phyloP scores from a whole-genome alignment of 768 basidiomycete species.

The Lyophyllum atratum region DNA sequence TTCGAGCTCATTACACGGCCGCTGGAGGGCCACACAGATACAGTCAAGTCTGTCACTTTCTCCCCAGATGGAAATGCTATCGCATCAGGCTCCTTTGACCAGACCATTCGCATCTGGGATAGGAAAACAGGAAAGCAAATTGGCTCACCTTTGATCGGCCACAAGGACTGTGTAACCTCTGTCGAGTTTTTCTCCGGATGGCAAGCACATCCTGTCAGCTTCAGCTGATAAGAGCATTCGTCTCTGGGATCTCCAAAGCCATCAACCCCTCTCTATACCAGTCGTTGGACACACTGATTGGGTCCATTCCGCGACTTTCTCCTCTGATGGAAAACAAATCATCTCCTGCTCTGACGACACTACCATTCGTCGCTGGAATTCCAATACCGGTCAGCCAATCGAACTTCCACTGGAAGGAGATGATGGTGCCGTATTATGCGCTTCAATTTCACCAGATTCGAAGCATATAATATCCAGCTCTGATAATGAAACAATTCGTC shows the following conservation, averaged over 20 bases:
- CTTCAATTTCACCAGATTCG: too few species aligned
- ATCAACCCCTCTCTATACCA: too few species aligned
- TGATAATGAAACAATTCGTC: background rate
- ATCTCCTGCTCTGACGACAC: too few species aligned
- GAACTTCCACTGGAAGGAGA: too few species aligned
- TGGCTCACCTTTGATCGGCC: background rate
- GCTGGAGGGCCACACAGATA: background rate
- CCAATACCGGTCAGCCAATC: too few species aligned
- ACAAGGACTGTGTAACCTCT: background rate
- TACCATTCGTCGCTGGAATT: too few species aligned
- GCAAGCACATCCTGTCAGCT: background rate
- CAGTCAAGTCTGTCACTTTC: background rate
- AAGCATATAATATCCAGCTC: background rate
- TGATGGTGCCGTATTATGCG: too few species aligned
- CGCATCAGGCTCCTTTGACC: background rate
- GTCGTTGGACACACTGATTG: too few species aligned
- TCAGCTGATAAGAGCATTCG: background rate
- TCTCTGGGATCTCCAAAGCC: background rate
- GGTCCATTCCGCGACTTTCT: too few species aligned
- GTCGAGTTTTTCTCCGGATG: background rate
- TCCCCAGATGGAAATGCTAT: background rate
- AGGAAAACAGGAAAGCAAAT: background rate
- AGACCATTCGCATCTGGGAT: background rate
- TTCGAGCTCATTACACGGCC: conserved; percentile 4
- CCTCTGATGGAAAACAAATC: too few species aligned